Evolutionary conservation across 83 land plant species (phyloP).

Genomic region (Thuja plicata): DNA sequence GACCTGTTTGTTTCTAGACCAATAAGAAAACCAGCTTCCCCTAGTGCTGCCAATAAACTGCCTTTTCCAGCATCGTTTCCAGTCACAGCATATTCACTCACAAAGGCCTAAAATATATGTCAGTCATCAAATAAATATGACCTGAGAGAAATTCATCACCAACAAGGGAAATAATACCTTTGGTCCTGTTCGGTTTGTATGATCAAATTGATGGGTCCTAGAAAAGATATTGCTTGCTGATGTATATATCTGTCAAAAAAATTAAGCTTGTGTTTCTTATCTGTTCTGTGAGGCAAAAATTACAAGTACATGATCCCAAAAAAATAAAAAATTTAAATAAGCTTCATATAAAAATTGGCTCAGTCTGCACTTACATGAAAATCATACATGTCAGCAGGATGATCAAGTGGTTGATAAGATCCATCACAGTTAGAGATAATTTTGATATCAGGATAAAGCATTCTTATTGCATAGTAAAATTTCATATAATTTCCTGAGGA

Average conservation of each 20-base stretch:
- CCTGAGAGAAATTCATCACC: background rate
- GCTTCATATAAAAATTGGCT: background rate
- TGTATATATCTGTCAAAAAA: slow-evolving; percentile 58
- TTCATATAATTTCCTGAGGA: slow-evolving; percentile 73
- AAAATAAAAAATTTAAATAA: background rate
- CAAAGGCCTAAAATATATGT: slow-evolving; percentile 69
- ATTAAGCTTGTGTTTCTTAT: background rate
- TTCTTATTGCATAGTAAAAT: slow-evolving; percentile 74
- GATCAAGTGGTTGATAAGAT: slow-evolving; percentile 61
- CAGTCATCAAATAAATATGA: slow-evolving; percentile 6
- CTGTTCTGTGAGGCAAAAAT: background rate
- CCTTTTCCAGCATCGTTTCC: slow-evolving; percentile 79
- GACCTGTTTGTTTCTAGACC: slow-evolving; percentile 89
- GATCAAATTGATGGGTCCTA: slow-evolving; percentile 66
- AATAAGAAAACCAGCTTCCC: slow-evolving; percentile 84
- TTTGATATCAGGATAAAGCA: slow-evolving; percentile 72
- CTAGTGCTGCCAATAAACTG: slow-evolving; percentile 77
- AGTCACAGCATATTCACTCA: slow-evolving; percentile 95
- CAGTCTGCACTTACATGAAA: slow-evolving; percentile 60
- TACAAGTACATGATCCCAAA: background rate
- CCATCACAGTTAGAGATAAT: slow-evolving; percentile 93
- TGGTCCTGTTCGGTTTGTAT: slow-evolving; percentile 65
- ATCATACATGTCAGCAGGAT: slow-evolving; percentile 96
- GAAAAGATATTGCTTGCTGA: slow-evolving; percentile 63
- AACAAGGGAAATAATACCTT: slow-evolving; percentile 51